These are phyloP conservation scores for Naegleria fowleri DNA, from an alignment of 208 protist species.

Conservation along the genomic window DNA sequence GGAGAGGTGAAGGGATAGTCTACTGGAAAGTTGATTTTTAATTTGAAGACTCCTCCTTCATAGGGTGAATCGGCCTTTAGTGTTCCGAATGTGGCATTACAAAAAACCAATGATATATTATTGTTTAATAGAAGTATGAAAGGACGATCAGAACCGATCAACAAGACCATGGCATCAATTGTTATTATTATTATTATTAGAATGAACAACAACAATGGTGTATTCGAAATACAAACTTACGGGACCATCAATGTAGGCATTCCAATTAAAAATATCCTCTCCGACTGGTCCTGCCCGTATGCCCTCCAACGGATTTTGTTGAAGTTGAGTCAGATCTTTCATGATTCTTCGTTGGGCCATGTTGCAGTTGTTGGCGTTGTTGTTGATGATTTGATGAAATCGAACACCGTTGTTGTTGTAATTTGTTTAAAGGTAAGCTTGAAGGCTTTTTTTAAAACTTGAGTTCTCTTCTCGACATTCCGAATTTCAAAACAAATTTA, in stretches of 20 bases:
- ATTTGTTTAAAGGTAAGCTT: too few species aligned
- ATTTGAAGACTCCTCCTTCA: background rate
- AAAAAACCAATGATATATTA: background rate
- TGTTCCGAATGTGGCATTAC: background rate
- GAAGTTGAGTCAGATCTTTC: background rate
- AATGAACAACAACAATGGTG: background rate
- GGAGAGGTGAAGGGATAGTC: constrained; percentile 22
- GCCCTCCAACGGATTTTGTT: background rate
- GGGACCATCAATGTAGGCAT: background rate
- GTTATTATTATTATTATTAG: too few species aligned
- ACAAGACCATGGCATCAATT: too few species aligned
- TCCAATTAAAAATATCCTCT: background rate
- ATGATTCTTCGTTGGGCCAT: background rate
- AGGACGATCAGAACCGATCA: background rate
- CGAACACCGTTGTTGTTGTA: too few species aligned
- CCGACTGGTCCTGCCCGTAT: background rate
- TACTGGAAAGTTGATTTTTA: background rate
- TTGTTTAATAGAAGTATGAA: background rate
- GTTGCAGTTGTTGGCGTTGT: background rate
- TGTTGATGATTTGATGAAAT: too few species aligned
- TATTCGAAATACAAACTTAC: background rate
- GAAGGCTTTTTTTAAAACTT: too few species aligned
- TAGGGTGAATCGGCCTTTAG: background rate
- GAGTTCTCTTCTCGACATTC: too few species aligned
- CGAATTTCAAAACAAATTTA: too few species aligned